Evolutionary conservation across 1,284 basidiomycete species (phyloP).

Genomic region (Neotropicomus parvogracilis): DNA sequence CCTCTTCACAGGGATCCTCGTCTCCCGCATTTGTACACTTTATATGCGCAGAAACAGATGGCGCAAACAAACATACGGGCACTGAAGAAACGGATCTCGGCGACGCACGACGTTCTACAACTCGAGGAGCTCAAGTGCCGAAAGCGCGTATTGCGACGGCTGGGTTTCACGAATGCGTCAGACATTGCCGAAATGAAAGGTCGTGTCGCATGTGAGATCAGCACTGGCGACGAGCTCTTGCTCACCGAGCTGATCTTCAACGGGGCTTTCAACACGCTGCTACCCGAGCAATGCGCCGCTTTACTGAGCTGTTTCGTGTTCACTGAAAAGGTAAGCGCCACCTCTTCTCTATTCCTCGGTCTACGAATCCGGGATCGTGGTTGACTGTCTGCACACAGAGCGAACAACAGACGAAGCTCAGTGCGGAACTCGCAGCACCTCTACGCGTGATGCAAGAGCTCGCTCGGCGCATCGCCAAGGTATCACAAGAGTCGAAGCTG

Average conservation of each 20-base stretch:
- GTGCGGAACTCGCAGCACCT: conserved; percentile 90
- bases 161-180: conserved; percentile 85
- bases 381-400: conserved; percentile 52
- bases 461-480: conserved; percentile 91
- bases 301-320: conserved; percentile 97
- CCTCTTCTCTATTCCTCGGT: background rate
- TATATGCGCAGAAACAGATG: conserved; percentile 77
- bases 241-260: conserved; percentile 98
- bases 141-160: conserved; percentile 88
- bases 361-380: background rate
- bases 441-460: conserved; percentile 94
- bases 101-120: conserved; percentile 91
- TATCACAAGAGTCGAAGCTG: conserved; percentile 91
- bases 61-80: conserved; percentile 68
- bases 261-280: conserved; percentile 88
- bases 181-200: conserved; percentile 99
- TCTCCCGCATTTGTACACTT: conserved; percentile 75
- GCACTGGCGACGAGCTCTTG: conserved; percentile 93
- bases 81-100: conserved; percentile 81
- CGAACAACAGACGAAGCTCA: conserved; percentile 81
- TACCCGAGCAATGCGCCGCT: conserved; percentile 91
- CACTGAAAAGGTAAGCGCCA: conserved; percentile 79
- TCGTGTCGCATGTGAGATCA: conserved; percentile 97
- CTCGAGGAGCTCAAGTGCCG: conserved; percentile 96
- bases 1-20: conserved; percentile 73